These are phyloP conservation scores for Mycena venus DNA, from an alignment of 768 basidiomycete genomes.

Conservation along the genomic window DNA sequence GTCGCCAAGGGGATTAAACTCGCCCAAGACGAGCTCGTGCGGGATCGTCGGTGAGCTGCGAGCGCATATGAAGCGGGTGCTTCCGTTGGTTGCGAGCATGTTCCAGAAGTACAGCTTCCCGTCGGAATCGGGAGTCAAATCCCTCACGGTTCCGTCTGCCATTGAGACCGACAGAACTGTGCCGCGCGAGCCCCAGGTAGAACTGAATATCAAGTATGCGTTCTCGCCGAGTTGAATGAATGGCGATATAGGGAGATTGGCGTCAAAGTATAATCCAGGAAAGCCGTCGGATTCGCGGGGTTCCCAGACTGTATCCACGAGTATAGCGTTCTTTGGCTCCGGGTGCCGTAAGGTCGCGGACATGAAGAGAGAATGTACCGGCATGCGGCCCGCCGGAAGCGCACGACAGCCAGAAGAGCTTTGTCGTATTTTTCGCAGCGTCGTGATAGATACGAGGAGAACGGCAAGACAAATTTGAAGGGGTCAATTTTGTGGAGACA, in stretches of 20 bases:
- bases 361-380: constrained; percentile 65
- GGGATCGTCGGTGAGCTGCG: constrained; percentile 64
- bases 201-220: constrained; percentile 57
- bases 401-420: constrained; percentile 68
- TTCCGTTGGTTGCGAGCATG: constrained; percentile 64
- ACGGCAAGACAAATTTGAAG: constrained; percentile 62
- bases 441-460: constrained; percentile 65
- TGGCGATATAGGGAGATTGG: constrained; percentile 57
- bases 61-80: constrained; percentile 57
- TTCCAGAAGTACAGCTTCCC: constrained; percentile 63
- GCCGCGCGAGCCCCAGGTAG: constrained; percentile 67
- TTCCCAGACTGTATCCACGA: constrained; percentile 60
- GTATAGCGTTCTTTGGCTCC: constrained; percentile 28
- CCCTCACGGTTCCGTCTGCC: constrained; percentile 53
- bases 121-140: constrained; percentile 57
- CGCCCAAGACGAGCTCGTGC: constrained; percentile 64
- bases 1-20: constrained; percentile 41
- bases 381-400: constrained; percentile 71
- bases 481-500: constrained; percentile 55
- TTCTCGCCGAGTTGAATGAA: constrained; percentile 47
- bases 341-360: constrained; percentile 48
- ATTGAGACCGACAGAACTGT: constrained; percentile 64
- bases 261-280: constrained; percentile 71
- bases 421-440: constrained; percentile 35
- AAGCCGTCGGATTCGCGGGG: constrained; percentile 55